Evolutionary conservation across 2,329 filamentous ascomycete species (phyloP), one percentile per base, ranked within the genome.

Genomic region (Orbilia blumenaviensis): DNA sequence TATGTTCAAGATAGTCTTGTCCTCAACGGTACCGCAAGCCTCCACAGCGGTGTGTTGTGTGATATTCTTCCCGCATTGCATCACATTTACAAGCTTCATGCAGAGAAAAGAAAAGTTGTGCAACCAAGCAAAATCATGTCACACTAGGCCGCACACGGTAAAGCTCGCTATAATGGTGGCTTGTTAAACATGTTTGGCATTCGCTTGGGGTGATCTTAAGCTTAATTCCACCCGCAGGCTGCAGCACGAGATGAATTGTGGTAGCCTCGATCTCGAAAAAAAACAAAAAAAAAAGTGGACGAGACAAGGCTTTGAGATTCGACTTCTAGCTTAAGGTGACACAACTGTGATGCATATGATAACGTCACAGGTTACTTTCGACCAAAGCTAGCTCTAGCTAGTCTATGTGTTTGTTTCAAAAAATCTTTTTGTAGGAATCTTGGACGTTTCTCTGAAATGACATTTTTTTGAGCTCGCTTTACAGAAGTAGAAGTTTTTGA

Each of bases 81-180:
- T n/a, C n/a, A n/a, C n/a, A n/a, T n/a, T n/a, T n/a, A n/a, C n/a
- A n/a, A n/a, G n/a, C n/a, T n/a, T n/a, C 48, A 12, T 38, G 18
- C 52, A 38, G 52, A 7, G n/a, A n/a, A n/a, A n/a, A n/a, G n/a
- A 56, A 38, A 52, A 56, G 52, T 32, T 56, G 50, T 56, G 50
- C 52, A 38, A 56, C 52, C 52, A 56, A 44, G 4, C 16, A 41
- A 34, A 32, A 16, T 14, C 32, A 16, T 10, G 23, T 38, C 32
- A 38, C 29, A 56, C 52, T 56, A 56, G 38, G 8, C 52, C 52
- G 10, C n/a, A 32, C 10, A 56, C 14, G 52, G 52, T 38, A 56
- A 56, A 38, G 52, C n/a, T 32, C 14, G 32, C 18, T 25, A 5
- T 18, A 21, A 10, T n/a, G 16, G 48, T 54, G 48, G 52, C 29